Base-by-base conservation (phyloP, 305 asterid species). In the Fraxinus albicans region DNA sequence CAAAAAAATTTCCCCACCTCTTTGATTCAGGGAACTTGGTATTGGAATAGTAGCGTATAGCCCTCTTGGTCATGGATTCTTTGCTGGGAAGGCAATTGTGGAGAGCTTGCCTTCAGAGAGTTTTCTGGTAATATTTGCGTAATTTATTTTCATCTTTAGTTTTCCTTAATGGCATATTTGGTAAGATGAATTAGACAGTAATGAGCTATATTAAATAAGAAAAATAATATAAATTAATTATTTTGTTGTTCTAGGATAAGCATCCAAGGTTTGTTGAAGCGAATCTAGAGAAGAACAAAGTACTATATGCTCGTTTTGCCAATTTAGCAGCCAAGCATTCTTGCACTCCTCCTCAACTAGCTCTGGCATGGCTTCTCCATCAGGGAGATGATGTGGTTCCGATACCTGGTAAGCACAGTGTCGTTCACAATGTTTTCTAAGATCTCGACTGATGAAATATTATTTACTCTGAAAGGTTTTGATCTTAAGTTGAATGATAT, bases 41-140 rank as follows among this genome's bases (percentile, higher is more conserved):
- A 92, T 89, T 8, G 94, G 92, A 8, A 81, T 92, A 47, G 92
- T 90, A n/a, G 94, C 89, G 0, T 92, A 92, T 58, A 87, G 92
- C 83, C 94, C 95, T 21, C 87, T 91, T 35, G 95, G 91, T 13
- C 87, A 7, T 21, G 93, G 93, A 42, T 86, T 91, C 84, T 90
- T 90, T 44, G 92, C 84, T 81, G 95, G 93, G 60, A 90, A 90
- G 86, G 92, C 88, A 60, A 75, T 65, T 53, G 81, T 77, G 47
- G 91, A 91, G 81, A 81, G 81, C 77, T 69, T 91, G 81, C 83
- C 89, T 33, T 73, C 88, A 8, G 81, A 84, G 15, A 91, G 91
- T 83, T 0, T 7, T 2, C 69, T 89, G 89, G 95, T 88, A 89
- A 79, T 38, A 2, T 9, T 23, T 27, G 36, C 21, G 5, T 67